phyloP scores from a whole-genome alignment of 371 early-diverging fungal species.

The Dinochytrium kinnereticum region DNA sequence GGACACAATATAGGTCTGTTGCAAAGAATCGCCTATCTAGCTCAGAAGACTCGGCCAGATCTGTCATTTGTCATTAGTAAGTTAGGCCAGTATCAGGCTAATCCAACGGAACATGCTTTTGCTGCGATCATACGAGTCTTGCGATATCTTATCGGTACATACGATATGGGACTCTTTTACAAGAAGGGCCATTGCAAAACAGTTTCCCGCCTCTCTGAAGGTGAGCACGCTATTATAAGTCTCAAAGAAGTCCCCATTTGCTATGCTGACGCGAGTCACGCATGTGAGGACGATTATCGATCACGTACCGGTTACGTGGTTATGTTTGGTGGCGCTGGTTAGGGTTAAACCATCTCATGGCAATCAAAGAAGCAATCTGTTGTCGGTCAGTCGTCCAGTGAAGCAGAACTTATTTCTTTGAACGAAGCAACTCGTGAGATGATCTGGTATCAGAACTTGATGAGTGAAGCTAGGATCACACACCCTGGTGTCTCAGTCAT shows the following conservation, averaged over 20 bases:
- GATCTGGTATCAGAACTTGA: background rate
- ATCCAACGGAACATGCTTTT: background rate
- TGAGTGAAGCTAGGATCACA: background rate
- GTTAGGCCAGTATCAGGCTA: background rate
- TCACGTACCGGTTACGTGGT: background rate
- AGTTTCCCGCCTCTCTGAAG: background rate
- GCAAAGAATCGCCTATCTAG: slow-evolving; percentile 21
- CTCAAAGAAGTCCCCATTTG: background rate
- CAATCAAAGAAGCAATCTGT: slow-evolving; percentile 3
- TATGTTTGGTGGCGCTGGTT: slow-evolving; percentile 9
- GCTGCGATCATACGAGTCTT: background rate
- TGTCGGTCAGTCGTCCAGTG: background rate
- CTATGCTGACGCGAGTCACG: slow-evolving; percentile 9
- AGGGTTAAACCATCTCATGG: background rate
- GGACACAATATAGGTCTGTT: slow-evolving; percentile 7
- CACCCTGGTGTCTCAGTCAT: slow-evolving; percentile 1
- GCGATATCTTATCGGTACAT: background rate
- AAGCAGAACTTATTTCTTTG: slow-evolving; percentile 10
- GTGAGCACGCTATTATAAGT: background rate
- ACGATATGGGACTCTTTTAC: background rate
- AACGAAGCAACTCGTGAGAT: slow-evolving; percentile 2
- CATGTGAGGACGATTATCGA: background rate
- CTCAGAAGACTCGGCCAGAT: slow-evolving; percentile 10
- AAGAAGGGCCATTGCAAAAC: background rate
- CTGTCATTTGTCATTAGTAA: background rate